Percentiles rank a stretch among this genome's conserved stretches.
phyloP scores from a whole-genome alignment of 1,284 basidiomycete species.

The Gomphus bonarii region DNA sequence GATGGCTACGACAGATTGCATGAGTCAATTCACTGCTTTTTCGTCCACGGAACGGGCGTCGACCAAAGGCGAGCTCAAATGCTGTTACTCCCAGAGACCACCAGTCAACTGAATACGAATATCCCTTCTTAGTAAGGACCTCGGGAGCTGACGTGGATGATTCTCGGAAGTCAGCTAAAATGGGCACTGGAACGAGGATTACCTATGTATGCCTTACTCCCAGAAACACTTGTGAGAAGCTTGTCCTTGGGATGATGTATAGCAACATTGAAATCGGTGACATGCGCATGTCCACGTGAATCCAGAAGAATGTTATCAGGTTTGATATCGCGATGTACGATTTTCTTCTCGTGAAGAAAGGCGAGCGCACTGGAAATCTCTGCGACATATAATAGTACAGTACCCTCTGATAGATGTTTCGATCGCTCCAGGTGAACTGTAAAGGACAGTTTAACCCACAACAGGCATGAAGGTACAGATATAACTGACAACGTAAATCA shows the following conservation, averaged over 20 bases:
- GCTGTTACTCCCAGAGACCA: constrained; percentile 54
- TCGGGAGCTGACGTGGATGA: constrained; percentile 40
- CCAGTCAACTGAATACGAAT: constrained; percentile 53
- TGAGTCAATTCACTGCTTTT: constrained; percentile 2
- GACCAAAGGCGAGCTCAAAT: constrained; percentile 48
- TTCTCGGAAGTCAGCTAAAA: neutral
- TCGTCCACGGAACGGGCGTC: constrained; percentile 5
- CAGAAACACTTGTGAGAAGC: constrained; percentile 52
- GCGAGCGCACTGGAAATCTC: constrained; percentile 53
- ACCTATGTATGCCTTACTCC: constrained; percentile 55
- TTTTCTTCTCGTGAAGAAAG: constrained; percentile 45
- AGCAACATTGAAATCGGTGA: constrained; percentile 48
- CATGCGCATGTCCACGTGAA: constrained; percentile 50
- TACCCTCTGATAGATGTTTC: constrained; percentile 36
- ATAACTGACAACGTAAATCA: constrained; percentile 25
- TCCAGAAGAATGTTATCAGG: constrained; percentile 60
- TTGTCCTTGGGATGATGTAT: constrained; percentile 14
- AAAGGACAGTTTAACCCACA: constrained; percentile 13
- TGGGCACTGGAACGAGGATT: constrained; percentile 11
- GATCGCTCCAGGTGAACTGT: constrained; percentile 41
- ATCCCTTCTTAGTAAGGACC: constrained; percentile 34
- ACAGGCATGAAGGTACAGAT: neutral
- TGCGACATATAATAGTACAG: constrained; percentile 50
- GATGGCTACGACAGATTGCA: constrained; percentile 2
- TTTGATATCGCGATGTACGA: constrained; percentile 27